These are phyloP conservation scores for Brassica incana DNA, from an alignment of 345 rosid genomes.

Conservation along the genomic window DNA sequence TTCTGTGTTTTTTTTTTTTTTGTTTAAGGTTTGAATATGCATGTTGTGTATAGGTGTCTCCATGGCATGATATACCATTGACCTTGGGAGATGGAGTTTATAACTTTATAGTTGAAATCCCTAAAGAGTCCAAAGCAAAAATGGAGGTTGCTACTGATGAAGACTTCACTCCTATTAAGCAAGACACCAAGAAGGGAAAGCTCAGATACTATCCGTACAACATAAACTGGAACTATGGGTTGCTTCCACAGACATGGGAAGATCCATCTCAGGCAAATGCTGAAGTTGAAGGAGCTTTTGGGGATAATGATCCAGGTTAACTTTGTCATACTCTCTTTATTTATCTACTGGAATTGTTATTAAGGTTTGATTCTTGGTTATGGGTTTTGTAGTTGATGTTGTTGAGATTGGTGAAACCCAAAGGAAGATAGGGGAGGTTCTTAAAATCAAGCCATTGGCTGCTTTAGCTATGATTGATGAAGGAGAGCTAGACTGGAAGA, in stretches of 20 bases:
- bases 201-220: slow-evolving; percentile 60
- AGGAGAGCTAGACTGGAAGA: slow-evolving; percentile 99
- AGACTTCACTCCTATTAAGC: slow-evolving; percentile 87
- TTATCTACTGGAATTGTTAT: not conserved
- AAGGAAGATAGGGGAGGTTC: slow-evolving; percentile 72
- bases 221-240: slow-evolving; percentile 96
- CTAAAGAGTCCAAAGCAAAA: slow-evolving; percentile 90
- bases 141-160: slow-evolving; percentile 99
- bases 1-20: not conserved
- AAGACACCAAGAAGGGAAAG: slow-evolving; percentile 51
- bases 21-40: not conserved
- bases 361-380: not conserved
- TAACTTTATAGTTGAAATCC: slow-evolving; percentile 85
- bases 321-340: not conserved
- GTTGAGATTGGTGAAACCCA: slow-evolving; percentile 85
- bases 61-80: slow-evolving; percentile 95
- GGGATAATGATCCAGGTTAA: slow-evolving; percentile 92
- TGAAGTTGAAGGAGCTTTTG: slow-evolving; percentile 89
- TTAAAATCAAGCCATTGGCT: slow-evolving; percentile 83
- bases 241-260: slow-evolving; percentile 99
- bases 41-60: slow-evolving; percentile 61
- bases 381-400: slow-evolving; percentile 64
- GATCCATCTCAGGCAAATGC: slow-evolving; percentile 79
- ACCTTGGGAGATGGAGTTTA: slow-evolving; percentile 77
- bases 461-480: slow-evolving; percentile 97